phyloP scores from a whole-genome alignment of 2,329 filamentous ascomycete genomes.

The Metarhizium sp. region DNA sequence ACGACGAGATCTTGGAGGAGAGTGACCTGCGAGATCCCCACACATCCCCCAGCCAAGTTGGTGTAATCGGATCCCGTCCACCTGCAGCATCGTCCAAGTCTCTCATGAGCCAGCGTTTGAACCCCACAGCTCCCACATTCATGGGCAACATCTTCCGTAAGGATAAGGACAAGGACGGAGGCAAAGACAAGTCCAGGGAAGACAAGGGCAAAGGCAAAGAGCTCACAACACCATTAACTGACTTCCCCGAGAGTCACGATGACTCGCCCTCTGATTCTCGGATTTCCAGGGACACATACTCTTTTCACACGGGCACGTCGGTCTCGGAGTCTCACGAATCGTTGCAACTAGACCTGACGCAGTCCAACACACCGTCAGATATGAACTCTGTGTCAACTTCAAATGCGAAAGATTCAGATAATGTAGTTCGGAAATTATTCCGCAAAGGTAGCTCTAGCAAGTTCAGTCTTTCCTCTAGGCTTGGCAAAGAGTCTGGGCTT shows the following conservation, averaged over 20 bases:
- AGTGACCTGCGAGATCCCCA: constrained; percentile 43
- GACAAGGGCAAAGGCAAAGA: constrained; percentile 29
- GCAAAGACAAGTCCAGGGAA: constrained; percentile 27
- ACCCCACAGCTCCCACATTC: constrained; percentile 84
- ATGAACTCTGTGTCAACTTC: constrained; percentile 29
- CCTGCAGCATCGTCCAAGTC: constrained; percentile 25
- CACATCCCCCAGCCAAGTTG: constrained; percentile 47
- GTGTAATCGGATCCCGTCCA: constrained; percentile 74
- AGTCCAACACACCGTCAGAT: constrained; percentile 50
- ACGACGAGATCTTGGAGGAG: constrained; percentile 55
- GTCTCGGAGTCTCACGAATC: constrained; percentile 53
- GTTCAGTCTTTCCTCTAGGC: constrained; percentile 50
- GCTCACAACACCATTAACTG: constrained; percentile 27
- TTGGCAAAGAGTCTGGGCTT: constrained; percentile 43
- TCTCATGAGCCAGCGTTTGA: constrained; percentile 53
- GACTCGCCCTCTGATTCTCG: constrained; percentile 44
- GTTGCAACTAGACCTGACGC: constrained; percentile 42
- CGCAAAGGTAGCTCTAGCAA: constrained; percentile 58
- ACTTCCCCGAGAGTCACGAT: constrained; percentile 26
- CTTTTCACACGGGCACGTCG: constrained; percentile 48
- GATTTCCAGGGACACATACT: constrained; percentile 46
- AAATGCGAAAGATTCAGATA: constrained; percentile 41
- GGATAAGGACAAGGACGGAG: constrained; percentile 23
- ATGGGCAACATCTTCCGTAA: constrained; percentile 57
- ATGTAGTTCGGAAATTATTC: constrained; percentile 51